These are phyloP conservation scores for Aegle marmelos DNA, from an alignment of 345 rosid species.

Conservation along the genomic window DNA sequence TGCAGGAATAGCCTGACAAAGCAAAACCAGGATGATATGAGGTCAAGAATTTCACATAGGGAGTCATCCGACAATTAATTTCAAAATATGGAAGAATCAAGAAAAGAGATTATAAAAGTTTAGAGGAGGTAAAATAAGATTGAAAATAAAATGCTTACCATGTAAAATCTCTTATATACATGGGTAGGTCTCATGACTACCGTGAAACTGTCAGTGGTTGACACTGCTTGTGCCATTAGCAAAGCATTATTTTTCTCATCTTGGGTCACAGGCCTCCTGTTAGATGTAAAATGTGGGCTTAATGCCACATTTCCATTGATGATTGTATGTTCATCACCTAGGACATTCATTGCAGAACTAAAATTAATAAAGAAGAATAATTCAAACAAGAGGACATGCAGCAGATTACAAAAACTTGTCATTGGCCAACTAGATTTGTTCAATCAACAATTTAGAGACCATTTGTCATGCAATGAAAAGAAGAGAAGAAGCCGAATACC, in stretches of 20 bases:
- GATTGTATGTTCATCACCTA: background rate
- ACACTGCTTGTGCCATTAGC: constrained; percentile 28
- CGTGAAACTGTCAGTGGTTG: constrained; percentile 26
- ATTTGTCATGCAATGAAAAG: background rate
- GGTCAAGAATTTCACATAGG: background rate
- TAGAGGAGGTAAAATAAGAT: background rate
- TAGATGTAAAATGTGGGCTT: constrained; percentile 20
- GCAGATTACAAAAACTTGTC: background rate
- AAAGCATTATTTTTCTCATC: constrained; percentile 27
- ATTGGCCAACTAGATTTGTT: background rate
- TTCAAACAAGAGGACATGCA: background rate
- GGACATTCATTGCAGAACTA: constrained; percentile 3
- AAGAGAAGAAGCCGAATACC: constrained; percentile 23
- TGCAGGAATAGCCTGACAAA: constrained; percentile 34
- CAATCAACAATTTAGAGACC: background rate
- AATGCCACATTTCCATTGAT: background rate
- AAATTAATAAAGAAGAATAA: background rate
- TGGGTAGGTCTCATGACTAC: constrained; percentile 38
- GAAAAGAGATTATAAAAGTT: background rate
- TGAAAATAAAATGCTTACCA: constrained; percentile 28
- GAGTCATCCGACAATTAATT: background rate
- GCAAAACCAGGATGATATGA: background rate
- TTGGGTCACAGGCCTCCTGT: constrained; percentile 34
- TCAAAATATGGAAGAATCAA: background rate
- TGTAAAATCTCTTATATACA: constrained; percentile 29